Conservation (phyloP, 116 monocot species). For the Papilionanthe hybrid region DNA sequence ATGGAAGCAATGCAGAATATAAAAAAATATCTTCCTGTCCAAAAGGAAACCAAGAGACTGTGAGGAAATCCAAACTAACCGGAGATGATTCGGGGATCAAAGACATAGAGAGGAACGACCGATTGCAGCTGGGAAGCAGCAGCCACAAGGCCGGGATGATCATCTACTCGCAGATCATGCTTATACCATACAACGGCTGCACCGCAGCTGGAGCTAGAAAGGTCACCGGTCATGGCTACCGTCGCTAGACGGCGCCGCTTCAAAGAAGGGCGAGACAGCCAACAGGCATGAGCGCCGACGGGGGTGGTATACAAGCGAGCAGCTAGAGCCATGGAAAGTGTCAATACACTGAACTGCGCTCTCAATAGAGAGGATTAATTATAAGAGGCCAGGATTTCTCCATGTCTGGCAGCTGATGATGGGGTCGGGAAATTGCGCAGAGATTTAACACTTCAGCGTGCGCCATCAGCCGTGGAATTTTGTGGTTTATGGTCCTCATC, state of each 20-base stretch:
- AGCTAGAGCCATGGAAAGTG: neutral
- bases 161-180: constrained; percentile 78
- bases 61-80: constrained; percentile 19
- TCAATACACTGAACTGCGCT: neutral
- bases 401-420: neutral
- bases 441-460: neutral
- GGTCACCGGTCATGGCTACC: neutral
- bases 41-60: neutral
- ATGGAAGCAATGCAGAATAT: neutral
- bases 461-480: too few species aligned
- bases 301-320: neutral
- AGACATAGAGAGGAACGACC: constrained; percentile 83
- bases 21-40: neutral
- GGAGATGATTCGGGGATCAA: constrained; percentile 74
- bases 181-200: constrained; percentile 88
- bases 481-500: too few species aligned
- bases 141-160: constrained; percentile 75
- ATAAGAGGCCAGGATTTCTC: neutral
- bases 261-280: neutral
- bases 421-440: neutral
- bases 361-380: neutral
- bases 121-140: constrained; percentile 50
- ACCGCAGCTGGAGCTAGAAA: constrained; percentile 11
- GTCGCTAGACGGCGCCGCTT: neutral
- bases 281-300: neutral